Evolutionary conservation across 2,329 filamentous ascomycete species (phyloP).

Genomic region (Exutisphaerella laricina): DNA sequence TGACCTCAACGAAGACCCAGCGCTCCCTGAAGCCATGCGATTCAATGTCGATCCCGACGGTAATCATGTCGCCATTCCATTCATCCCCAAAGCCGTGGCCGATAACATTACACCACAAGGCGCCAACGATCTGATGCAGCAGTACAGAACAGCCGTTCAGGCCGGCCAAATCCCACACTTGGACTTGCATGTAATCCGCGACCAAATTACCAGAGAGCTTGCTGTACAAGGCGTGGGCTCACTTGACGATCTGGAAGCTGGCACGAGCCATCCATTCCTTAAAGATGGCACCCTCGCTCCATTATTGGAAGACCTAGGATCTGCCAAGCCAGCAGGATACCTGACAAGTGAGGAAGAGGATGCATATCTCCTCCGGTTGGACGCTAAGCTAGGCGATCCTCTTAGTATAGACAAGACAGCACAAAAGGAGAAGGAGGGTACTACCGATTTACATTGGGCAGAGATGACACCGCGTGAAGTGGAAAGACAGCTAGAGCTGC

Average conservation of each 20-base stretch:
- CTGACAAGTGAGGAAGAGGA: slow-evolving; percentile 66
- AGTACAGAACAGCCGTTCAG: slow-evolving; percentile 35
- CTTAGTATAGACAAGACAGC: slow-evolving; percentile 36
- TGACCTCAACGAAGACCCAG: slow-evolving; percentile 77
- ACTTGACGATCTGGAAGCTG: slow-evolving; percentile 38
- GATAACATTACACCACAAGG: slow-evolving; percentile 32
- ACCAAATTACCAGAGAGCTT: slow-evolving; percentile 29
- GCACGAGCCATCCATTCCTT: slow-evolving; percentile 36
- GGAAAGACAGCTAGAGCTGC: slow-evolving; percentile 49
- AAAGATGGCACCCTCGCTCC: slow-evolving; percentile 14
- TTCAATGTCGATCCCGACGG: slow-evolving; percentile 65
- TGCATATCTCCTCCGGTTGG: slow-evolving; percentile 64
- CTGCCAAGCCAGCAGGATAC: slow-evolving; percentile 57
- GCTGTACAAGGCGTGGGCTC: slow-evolving; percentile 25
- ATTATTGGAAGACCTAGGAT: slow-evolving; percentile 42
- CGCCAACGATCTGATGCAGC: slow-evolving; percentile 29
- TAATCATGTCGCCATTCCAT: slow-evolving; percentile 61
- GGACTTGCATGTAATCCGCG: slow-evolving; percentile 30
- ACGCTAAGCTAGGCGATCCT: slow-evolving; percentile 47
- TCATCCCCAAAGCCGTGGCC: slow-evolving; percentile 45
- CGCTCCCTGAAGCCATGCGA: slow-evolving; percentile 21
- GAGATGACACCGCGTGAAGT: slow-evolving; percentile 42
- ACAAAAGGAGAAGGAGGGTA: slow-evolving; percentile 15
- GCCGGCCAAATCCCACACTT: slow-evolving; percentile 28
- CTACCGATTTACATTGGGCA: slow-evolving; percentile 29